These are phyloP conservation scores for Avena sativa DNA, from an alignment of 176 grass and related monocot genomes.

Conservation along the genomic window DNA sequence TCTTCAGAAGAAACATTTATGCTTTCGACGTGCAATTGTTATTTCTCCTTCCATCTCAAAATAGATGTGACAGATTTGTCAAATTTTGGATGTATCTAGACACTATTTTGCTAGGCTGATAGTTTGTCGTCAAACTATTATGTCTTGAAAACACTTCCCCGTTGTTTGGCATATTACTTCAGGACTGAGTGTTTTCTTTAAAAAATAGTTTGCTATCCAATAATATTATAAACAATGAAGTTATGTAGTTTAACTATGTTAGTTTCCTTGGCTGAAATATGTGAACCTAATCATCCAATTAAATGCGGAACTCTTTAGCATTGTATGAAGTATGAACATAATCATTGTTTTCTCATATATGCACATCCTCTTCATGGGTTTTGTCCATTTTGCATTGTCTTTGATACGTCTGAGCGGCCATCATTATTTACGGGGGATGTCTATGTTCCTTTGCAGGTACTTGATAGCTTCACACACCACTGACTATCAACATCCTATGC, in stretches of 20 bases:
- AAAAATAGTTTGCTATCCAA: background rate
- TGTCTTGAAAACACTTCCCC: background rate
- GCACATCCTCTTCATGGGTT: background rate
- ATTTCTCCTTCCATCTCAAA: too few relatives aligned
- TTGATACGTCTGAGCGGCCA: background rate
- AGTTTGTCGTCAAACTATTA: background rate
- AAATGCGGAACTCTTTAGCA: background rate
- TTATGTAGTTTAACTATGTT: background rate
- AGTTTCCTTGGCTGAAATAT: background rate
- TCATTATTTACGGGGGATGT: background rate
- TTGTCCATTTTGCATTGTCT: background rate
- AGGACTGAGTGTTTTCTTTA: background rate
- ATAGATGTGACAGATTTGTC: too few relatives aligned
- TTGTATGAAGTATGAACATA: background rate
- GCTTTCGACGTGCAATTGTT: background rate
- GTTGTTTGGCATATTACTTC: background rate
- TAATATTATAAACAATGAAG: background rate
- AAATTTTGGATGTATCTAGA: too few relatives aligned
- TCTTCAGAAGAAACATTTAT: background rate
- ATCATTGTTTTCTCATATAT: background rate
- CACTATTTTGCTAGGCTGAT: background rate
- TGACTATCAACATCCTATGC: conserved; percentile 66
- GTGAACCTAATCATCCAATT: background rate
- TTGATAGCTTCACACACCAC: conserved; percentile 68
- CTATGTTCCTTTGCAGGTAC: conserved; percentile 51